Conservation (phyloP, 768 basidiomycete species). For the Termitomyces sp. region DNA sequence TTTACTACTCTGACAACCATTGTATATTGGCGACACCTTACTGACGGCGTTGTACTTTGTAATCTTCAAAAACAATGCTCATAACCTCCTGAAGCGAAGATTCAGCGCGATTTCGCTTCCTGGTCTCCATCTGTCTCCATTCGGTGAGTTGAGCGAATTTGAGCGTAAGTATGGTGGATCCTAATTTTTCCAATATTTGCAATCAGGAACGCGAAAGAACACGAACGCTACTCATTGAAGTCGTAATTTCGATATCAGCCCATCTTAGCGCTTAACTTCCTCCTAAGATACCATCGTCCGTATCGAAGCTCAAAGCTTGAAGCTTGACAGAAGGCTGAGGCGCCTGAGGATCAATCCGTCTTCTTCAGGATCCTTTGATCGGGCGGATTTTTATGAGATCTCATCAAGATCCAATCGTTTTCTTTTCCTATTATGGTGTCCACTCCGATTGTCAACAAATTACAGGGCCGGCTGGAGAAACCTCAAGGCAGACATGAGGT, state of each 20-base stretch:
- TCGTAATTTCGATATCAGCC: not conserved
- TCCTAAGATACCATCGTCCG: not conserved
- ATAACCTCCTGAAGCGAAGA: not conserved
- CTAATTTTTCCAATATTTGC: not conserved
- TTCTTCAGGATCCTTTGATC: not conserved
- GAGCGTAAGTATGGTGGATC: not conserved
- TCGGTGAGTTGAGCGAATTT: not conserved
- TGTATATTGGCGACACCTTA: not conserved
- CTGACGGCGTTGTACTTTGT: not conserved
- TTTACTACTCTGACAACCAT: not conserved
- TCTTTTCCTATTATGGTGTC: conserved; percentile 2
- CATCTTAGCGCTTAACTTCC: not conserved
- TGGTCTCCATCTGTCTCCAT: not conserved
- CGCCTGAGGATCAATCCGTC: too few relatives aligned
- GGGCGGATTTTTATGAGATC: not conserved
- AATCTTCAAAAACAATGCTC: not conserved
- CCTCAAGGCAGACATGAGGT: conserved; percentile 29
- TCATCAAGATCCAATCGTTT: conserved; percentile 16
- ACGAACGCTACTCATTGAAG: not conserved
- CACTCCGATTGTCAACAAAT: conserved; percentile 11
- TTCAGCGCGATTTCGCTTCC: not conserved
- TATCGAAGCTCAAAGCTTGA: not conserved
- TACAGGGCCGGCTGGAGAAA: not conserved
- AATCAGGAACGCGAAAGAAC: not conserved
- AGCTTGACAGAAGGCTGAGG: too few relatives aligned